Evolutionary conservation across 257 asterid species (phyloP).

Genomic region (Solanum pinnatisectum): DNA sequence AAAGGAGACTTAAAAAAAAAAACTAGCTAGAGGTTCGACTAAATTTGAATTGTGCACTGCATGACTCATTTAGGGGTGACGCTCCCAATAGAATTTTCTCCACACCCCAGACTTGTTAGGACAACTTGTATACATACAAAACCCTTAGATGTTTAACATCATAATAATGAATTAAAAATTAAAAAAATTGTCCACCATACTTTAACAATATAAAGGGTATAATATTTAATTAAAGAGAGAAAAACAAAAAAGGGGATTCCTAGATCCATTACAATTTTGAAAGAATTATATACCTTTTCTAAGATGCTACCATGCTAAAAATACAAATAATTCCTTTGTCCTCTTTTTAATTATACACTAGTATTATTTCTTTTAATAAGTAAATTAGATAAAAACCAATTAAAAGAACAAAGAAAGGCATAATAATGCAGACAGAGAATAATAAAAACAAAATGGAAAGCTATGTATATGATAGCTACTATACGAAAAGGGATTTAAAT

Average conservation of each 20-base stretch:
- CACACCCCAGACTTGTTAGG: too few species aligned
- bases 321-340: not conserved
- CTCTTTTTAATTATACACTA: not conserved
- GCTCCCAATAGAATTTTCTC: not conserved
- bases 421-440: not conserved
- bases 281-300: not conserved
- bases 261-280: not conserved
- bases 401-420: not conserved
- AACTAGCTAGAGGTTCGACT: too few species aligned
- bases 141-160: not conserved
- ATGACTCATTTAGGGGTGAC: not conserved
- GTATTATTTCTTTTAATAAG: not conserved
- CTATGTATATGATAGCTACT: not conserved
- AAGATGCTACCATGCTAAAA: not conserved
- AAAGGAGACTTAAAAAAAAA: not conserved
- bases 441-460: not conserved
- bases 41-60: too few species aligned
- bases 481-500: not conserved
- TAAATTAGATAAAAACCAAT: not conserved
- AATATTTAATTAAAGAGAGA: not conserved
- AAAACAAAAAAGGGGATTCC: not conserved
- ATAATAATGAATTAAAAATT: not conserved
- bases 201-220: not conserved
- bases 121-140: not conserved
- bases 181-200: not conserved